Evolutionary conservation across 2,329 filamentous ascomycete genomes (phyloP), one percentile per base, ranked within the genome.

Genomic region (Thielaviopsis ethacetica): DNA sequence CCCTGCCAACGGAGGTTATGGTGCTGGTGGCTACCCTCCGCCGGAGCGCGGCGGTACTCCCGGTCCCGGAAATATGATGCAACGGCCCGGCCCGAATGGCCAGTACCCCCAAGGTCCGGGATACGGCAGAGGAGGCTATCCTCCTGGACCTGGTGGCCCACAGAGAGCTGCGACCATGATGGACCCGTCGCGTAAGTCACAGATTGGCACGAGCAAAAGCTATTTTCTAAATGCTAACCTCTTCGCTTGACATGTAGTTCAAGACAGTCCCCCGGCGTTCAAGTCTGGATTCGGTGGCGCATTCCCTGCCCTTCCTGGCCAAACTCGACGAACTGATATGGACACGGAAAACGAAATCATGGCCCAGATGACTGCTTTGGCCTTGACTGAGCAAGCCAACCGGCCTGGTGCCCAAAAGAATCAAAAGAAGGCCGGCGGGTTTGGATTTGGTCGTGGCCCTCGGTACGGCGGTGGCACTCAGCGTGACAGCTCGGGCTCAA

Each of bases 1-100:
- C 15, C 73, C 78, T 61, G 73, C 69, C 54, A 72, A 75, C 61
- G 74, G 73, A 22, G 71, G 74, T 53, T 74, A 75, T 19, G 70
- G 72, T 26, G 72, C 73, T 56, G 71, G 71, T 62, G 67, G 66
- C 41, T 74, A 73, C 57, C 71, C 70, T 4, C 72, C 66, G 17
- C 73, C 7, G 71, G 71, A 68, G 30, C 71, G 71, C 38, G 75
- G 72, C 59, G 72, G 75, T 65, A 73, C 74, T 27, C 75, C 71
- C n/a, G 72, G 50, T 47, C 54, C 58, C 13, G 26, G 52, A 49
- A 51, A 53, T 27, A 60, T 73, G 12, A 71, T 74, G 63, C 68
- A 68, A 60, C 69, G 75, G 56, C 68, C 72, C 54, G 69, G 70
- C 50, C 68, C 70, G 17, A 71, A 72, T 62, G 68, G 68, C 38